Evolutionary conservation across 116 monocot species (phyloP), one percentile per base, ranked within the genome.

Genomic region (Zostera marina): DNA sequence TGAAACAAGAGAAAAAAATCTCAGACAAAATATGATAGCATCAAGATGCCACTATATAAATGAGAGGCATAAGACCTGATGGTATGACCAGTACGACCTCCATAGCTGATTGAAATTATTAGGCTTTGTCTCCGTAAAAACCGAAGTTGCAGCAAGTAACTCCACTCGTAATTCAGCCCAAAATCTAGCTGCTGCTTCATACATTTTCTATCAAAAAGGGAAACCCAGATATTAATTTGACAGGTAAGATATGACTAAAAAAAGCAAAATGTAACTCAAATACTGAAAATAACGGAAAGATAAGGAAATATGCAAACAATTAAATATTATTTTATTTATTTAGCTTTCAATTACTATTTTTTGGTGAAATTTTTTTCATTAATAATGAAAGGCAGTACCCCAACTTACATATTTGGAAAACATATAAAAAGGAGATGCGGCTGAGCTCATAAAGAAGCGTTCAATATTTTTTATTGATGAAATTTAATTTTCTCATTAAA

Each of bases 91-190:
- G 60, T 98, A 98, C 15, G 90, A 55, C 41, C 98, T 79, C 98
- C 98, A 98, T 21, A 98, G 53, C 63, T 90, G 78, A 73, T 66
- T 80, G 48, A 77, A 75, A 65, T 47, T 90, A 65, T 47, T 90
- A 54, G 74, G 60, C 38, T 83, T 98, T 26, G 86, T 86, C 32
- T 90, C 91, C 19, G 74, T 63, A 69, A 78, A 68, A 70, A 80
- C 79, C 62, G 82, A 69, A 70, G 70, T 73, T 53, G 91, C 98
- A 22, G 91, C 75, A 26, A 98, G 54, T 53, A 98, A 72, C 58
- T 98, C 98, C 55, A 87, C 81, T 20, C 98, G 68, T 71, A 98
- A 71, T 46, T 98, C 86, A 49, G 91, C 83, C 98, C 98, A 98
- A 77, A 98, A 83, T 59, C 83, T 81, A 58, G 98, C 81, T 58